phyloP scores from a whole-genome alignment of 805 yeast genomes.

The Cyberlindnera mycetangii region DNA sequence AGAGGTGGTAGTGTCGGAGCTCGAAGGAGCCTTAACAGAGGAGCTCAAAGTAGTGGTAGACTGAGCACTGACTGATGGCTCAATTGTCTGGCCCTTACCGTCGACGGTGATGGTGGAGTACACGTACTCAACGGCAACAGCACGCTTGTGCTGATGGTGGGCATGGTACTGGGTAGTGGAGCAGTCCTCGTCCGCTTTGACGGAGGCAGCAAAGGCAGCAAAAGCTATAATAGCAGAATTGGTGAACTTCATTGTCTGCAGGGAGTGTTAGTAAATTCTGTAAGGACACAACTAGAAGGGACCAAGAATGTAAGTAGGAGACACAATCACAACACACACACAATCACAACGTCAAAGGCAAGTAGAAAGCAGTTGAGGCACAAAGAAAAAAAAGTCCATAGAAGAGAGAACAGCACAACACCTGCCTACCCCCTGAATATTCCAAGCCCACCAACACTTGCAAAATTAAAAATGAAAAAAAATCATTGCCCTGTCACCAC shows the following conservation, averaged over 20 bases:
- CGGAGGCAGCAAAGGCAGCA: constrained; percentile 11
- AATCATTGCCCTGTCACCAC: background rate
- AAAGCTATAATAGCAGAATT: constrained; percentile 13
- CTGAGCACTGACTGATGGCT: constrained; percentile 9
- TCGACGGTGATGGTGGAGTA: constrained; percentile 55
- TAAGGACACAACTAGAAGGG: background rate
- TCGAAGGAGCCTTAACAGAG: constrained; percentile 18
- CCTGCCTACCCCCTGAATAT: too few relatives aligned
- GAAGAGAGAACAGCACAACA: too few relatives aligned
- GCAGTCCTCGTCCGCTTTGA: constrained; percentile 17
- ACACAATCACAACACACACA: too few relatives aligned
- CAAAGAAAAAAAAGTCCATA: too few relatives aligned
- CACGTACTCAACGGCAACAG: constrained; percentile 48
- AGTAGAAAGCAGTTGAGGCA: too few relatives aligned
- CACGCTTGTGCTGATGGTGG: constrained; percentile 51
- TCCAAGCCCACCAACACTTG: too few relatives aligned
- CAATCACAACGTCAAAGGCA: too few relatives aligned
- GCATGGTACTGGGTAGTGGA: constrained; percentile 28
- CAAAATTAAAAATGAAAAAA: too few relatives aligned
- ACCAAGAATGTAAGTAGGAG: too few relatives aligned
- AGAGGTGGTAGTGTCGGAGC: constrained; percentile 24
- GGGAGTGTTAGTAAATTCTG: too few relatives aligned
- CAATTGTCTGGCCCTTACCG: constrained; percentile 43
- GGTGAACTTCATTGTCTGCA: constrained; percentile 23
- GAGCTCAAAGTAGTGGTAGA: constrained; percentile 8